A percentile compares a stretch with the other conserved stretches of the same genome.
Evolutionary conservation across 2,329 filamentous ascomycete genomes (phyloP).

Genomic region (Cladosporium sp.): DNA sequence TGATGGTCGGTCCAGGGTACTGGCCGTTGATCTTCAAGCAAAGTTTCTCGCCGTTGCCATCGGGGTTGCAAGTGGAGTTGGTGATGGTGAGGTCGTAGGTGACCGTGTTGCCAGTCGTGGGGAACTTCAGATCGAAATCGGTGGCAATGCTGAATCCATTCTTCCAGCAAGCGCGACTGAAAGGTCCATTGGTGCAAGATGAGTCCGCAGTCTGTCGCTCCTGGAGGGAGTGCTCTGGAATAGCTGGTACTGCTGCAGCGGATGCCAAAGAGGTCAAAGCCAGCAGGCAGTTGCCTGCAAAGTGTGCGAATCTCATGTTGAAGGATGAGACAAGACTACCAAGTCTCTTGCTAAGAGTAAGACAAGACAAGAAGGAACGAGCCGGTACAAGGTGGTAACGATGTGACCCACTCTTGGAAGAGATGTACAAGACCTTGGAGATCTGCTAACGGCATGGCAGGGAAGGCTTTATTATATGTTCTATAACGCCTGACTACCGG

Average conservation of each 20-base stretch:
- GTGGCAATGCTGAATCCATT: conserved; percentile 36
- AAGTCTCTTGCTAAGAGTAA: neutral
- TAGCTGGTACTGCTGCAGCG: conserved; percentile 7
- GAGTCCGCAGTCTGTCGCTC: conserved; percentile 17
- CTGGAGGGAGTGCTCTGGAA: conserved; percentile 2
- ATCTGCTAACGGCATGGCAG: neutral
- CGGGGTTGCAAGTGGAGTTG: conserved; percentile 42
- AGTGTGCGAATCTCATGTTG: conserved; percentile 13
- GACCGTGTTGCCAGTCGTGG: conserved; percentile 32
- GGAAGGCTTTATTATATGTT: conserved; percentile 1
- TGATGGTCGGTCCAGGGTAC: conserved; percentile 60
- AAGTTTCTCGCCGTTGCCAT: conserved; percentile 30
- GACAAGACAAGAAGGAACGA: neutral
- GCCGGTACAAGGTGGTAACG: neutral
- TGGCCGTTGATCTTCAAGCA: conserved; percentile 56
- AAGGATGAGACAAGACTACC: neutral
- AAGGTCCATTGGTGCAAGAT: conserved; percentile 34
- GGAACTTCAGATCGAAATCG: conserved; percentile 38
- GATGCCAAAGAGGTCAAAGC: conserved; percentile 11
- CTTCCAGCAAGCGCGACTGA: conserved; percentile 36
- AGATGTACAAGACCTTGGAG: conserved; percentile 4
- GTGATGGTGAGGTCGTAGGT: conserved; percentile 31
- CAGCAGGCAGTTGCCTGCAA: conserved; percentile 13
- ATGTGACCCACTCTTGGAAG: conserved; percentile 1
- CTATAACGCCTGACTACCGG: neutral